Percentiles rank a stretch among this genome's conserved stretches.
Evolutionary conservation across 768 basidiomycete species (phyloP).

Genomic region (Cystofilobasidium macerans): DNA sequence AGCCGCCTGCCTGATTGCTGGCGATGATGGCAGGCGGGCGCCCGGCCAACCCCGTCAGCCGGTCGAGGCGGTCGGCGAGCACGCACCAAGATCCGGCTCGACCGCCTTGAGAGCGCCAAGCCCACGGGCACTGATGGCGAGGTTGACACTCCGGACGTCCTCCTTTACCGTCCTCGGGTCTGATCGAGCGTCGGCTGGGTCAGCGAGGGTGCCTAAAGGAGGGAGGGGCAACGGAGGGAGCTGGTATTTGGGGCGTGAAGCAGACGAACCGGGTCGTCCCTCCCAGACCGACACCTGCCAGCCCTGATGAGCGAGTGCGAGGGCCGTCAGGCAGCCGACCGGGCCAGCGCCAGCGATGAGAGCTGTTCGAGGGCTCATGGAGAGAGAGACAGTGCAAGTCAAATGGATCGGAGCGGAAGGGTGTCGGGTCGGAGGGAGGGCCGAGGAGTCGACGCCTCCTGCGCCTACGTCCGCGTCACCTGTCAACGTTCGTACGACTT

Average conservation of each 20-base stretch:
- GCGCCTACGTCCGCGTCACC: too few relatives aligned
- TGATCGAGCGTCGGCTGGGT: constrained; percentile 38
- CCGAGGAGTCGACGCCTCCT: too few relatives aligned
- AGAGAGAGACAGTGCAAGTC: too few relatives aligned
- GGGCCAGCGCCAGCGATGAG: constrained; percentile 67
- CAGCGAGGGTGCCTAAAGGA: constrained; percentile 38
- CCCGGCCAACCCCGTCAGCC: too few relatives aligned
- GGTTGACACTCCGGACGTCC: constrained; percentile 22
- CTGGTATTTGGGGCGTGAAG: constrained; percentile 34
- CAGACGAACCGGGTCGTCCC: constrained; percentile 29
- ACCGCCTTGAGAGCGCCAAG: constrained; percentile 75
- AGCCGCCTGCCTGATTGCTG: neutral
- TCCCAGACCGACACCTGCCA: constrained; percentile 43
- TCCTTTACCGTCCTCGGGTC: constrained; percentile 18
- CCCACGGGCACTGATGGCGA: constrained; percentile 44
- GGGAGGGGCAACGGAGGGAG: constrained; percentile 28
- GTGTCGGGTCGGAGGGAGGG: neutral
- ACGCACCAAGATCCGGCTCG: constrained; percentile 44
- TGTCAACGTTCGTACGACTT: too few relatives aligned
- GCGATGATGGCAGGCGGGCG: too few relatives aligned
- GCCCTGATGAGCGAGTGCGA: constrained; percentile 72
- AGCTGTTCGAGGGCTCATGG: constrained; percentile 25
- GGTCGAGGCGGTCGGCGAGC: neutral
- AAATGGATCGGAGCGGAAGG: too few relatives aligned
- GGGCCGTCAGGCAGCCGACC: constrained; percentile 82